Percentiles rank a stretch among this genome's conserved stretches.
These are phyloP conservation scores for Daldinia vernicosa DNA, from an alignment of 495 filamentous ascomycete genomes.

Conservation along the genomic window DNA sequence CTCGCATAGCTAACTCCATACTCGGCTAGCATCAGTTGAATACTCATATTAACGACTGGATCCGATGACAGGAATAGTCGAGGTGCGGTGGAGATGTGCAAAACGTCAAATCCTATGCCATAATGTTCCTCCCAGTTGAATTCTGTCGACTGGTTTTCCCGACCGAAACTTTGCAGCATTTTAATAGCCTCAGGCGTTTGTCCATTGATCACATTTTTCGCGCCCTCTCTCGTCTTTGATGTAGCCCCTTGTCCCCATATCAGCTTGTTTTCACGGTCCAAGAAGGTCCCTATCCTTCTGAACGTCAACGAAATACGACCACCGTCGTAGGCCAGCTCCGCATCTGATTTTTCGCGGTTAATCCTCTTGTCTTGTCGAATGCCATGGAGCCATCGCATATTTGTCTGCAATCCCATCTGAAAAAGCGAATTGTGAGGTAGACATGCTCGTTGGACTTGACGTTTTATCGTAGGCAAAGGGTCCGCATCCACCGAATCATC, in stretches of 20 bases:
- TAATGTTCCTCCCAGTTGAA: conserved; percentile 86
- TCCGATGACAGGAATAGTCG: conserved; percentile 64
- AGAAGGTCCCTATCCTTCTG: conserved; percentile 85
- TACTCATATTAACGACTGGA: conserved; percentile 63
- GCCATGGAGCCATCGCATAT: conserved; percentile 86
- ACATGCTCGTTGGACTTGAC: conserved; percentile 66
- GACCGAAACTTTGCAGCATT: conserved; percentile 82
- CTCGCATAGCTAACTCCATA: conserved; percentile 63
- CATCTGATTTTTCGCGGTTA: conserved; percentile 66
- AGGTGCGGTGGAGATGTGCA: conserved; percentile 70
- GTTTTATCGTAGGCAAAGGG: conserved; percentile 25
- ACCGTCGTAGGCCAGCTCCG: conserved; percentile 76
- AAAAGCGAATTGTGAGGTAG: conserved; percentile 92
- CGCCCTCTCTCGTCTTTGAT: conserved; percentile 66
- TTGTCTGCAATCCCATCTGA: conserved; percentile 81
- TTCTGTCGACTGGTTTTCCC: conserved; percentile 75
- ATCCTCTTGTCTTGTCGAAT: conserved; percentile 87
- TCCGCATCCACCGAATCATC: conserved; percentile 32
- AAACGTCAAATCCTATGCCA: conserved; percentile 84
- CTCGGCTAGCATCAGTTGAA: conserved; percentile 67
- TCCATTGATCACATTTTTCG: conserved; percentile 72
- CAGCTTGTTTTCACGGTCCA: conserved; percentile 64
- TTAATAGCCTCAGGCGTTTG: conserved; percentile 69
- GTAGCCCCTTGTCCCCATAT: conserved; percentile 96
- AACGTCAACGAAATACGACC: conserved; percentile 94